phyloP scores from a whole-genome alignment of 1,284 basidiomycete genomes.

The Laetiporus sulphureus region DNA sequence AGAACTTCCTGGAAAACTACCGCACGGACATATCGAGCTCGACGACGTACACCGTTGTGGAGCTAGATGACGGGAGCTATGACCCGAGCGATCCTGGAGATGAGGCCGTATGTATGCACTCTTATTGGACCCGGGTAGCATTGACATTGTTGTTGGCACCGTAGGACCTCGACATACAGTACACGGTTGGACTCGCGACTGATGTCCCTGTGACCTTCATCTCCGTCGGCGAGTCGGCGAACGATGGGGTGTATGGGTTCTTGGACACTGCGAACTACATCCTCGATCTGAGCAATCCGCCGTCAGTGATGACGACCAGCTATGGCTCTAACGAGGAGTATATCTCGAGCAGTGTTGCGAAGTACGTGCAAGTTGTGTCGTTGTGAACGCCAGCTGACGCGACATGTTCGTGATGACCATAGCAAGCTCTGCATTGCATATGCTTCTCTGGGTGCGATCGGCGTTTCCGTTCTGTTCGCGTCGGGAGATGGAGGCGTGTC shows the following conservation, averaged over 20 bases:
- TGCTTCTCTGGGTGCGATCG: slow-evolving; percentile 54
- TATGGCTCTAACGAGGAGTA: slow-evolving; percentile 21
- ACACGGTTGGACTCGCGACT: slow-evolving; percentile 43
- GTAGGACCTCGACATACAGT: slow-evolving; percentile 60
- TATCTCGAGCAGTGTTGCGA: slow-evolving; percentile 37
- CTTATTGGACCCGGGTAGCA: background rate
- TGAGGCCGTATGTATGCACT: slow-evolving; percentile 14
- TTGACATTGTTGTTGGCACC: background rate
- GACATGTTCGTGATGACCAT: background rate
- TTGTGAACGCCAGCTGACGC: background rate
- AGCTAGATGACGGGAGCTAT: slow-evolving; percentile 48
- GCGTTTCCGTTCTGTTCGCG: slow-evolving; percentile 57
- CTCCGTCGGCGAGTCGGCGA: slow-evolving; percentile 37
- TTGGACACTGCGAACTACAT: slow-evolving; percentile 22
- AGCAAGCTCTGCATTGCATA: slow-evolving; percentile 48
- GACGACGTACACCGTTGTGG: slow-evolving; percentile 42
- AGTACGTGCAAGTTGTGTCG: slow-evolving; percentile 43
- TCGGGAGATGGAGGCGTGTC: slow-evolving; percentile 66
- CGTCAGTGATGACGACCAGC: slow-evolving; percentile 44
- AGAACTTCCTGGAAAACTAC: slow-evolving; percentile 47
- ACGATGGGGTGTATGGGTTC: slow-evolving; percentile 18
- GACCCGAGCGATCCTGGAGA: slow-evolving; percentile 28
- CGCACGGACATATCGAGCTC: slow-evolving; percentile 42
- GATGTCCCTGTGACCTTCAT: slow-evolving; percentile 26
- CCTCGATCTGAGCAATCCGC: slow-evolving; percentile 30